Evolutionary conservation across 23 red algal species (phyloP).

Genomic region (Gracilaria caudata): DNA sequence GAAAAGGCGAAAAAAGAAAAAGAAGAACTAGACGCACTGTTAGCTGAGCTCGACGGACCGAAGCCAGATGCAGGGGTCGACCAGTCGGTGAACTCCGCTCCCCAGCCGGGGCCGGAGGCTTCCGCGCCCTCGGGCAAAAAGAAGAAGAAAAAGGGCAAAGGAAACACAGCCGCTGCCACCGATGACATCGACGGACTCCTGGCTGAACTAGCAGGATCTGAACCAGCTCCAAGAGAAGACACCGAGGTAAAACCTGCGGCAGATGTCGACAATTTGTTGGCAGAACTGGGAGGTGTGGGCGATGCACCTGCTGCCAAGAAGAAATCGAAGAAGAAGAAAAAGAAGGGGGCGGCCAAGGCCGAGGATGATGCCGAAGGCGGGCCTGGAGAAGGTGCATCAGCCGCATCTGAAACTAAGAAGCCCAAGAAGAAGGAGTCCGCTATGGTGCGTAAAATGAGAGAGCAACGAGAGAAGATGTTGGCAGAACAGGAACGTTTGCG

Average conservation of each 20-base stretch:
- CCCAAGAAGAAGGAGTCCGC: constrained; percentile 96
- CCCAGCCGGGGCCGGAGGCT: constrained; percentile 37
- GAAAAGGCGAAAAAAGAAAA: constrained; percentile 68
- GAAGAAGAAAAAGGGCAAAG: constrained; percentile 81
- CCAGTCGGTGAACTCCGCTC: constrained; percentile 10
- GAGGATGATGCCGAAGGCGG: constrained; percentile 64
- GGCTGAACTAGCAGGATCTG: constrained; percentile 46
- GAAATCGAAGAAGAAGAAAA: constrained; percentile 94
- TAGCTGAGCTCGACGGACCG: constrained; percentile 52
- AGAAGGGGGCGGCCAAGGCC: constrained; percentile 63
- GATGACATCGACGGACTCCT: constrained; percentile 77
- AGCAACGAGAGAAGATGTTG: constrained; percentile 60
- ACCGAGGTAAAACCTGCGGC: not conserved
- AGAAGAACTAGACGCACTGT: constrained; percentile 74
- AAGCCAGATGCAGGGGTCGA: not conserved
- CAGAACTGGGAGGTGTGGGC: constrained; percentile 38
- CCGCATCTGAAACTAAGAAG: constrained; percentile 34
- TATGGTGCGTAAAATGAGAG: constrained; percentile 82
- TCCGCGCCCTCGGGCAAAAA: constrained; percentile 25
- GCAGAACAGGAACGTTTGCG: constrained; percentile 68
- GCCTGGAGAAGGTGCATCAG: constrained; percentile 22
- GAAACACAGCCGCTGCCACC: not conserved
- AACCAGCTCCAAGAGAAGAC: constrained; percentile 7
- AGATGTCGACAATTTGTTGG: constrained; percentile 41
- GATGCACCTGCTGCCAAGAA: constrained; percentile 68